Base-by-base conservation (phyloP, 2,329 filamentous ascomycete species). In the Chaetothyriales sp. region DNA sequence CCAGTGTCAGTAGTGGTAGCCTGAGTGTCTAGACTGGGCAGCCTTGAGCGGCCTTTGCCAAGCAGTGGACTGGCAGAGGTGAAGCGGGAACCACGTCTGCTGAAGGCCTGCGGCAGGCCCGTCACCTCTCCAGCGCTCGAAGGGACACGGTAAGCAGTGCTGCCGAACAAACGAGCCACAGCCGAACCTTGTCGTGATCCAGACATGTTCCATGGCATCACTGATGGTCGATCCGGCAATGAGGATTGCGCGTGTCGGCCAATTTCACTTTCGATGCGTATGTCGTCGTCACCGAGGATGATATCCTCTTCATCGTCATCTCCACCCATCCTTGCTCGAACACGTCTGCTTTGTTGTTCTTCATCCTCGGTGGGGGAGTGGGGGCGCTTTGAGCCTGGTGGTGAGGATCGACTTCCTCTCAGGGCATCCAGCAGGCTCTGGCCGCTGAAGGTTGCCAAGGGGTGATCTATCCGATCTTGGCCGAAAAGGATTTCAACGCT, bases 171-270 rank as follows among this genome's bases (percentile, higher is more conserved):
- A 28, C 63, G 64, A 20, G 10, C 15, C 33, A 40, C 33, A 40
- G 62, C 58, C 37, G 65, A 68, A 10, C 68, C 73, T 20, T 71
- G 67, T 22, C 69, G 72, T 45, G 78, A 81, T 49, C 77, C 80
- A 73, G 6, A 77, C 45, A 76, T 68, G 57, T 85, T 85, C 82
- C 82, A 86, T 9, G 82, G 82, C 74, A 85, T 80, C n/a, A 75
- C 69, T 4, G 76, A 78, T 20, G 78, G 78, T 25, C 77, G 77
- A 53, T 94, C 85, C 4, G 80, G 78, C 50, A 92, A 75, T 6
- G 78, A 77, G 0, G 78, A 75, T 0, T 73, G 77, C 1, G 78
- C 83, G 44, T 86, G 79, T 67, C 86, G 80, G 18, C 82, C 85
- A 20, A 86, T 66, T 65, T 59, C 53, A 8, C 45, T 48, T 46